A percentile compares a stretch with the other conserved stretches of the same genome.
Conservation (phyloP, 2,329 filamentous ascomycete species). For the Microdochium bolleyi region DNA sequence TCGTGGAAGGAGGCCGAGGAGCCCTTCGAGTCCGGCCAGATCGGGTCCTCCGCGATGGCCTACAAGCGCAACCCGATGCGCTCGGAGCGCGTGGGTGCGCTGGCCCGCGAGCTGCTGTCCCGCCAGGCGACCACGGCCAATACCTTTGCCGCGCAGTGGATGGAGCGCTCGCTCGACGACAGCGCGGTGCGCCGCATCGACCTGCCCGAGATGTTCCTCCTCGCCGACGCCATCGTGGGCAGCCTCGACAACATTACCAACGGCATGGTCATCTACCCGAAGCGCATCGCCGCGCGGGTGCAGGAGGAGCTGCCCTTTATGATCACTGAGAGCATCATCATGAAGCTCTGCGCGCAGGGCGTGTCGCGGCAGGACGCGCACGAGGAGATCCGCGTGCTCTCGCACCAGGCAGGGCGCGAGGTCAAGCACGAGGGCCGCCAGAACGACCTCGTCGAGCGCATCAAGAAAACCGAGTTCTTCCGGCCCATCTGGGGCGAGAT, state of each 20-base stretch:
- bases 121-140: slow-evolving; percentile 41
- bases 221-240: slow-evolving; percentile 61
- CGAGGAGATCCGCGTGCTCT: slow-evolving; percentile 75
- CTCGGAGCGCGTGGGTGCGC: slow-evolving; percentile 22
- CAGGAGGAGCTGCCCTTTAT: slow-evolving; percentile 67
- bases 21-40: slow-evolving; percentile 63
- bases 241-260: slow-evolving; percentile 59
- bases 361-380: slow-evolving; percentile 43
- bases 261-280: slow-evolving; percentile 73
- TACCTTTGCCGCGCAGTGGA: slow-evolving; percentile 67
- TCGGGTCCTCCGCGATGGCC: slow-evolving; percentile 53
- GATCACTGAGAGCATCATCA: slow-evolving; percentile 37
- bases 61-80: slow-evolving; percentile 56
- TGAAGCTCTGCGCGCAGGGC: slow-evolving; percentile 18
- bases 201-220: slow-evolving; percentile 56
- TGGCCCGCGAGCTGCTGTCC: slow-evolving; percentile 22
- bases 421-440: slow-evolving; percentile 50
- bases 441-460: slow-evolving; percentile 74
- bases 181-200: slow-evolving; percentile 59
- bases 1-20: slow-evolving; percentile 77
- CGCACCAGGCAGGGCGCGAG: slow-evolving; percentile 61
- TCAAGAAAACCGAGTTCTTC: slow-evolving; percentile 66
- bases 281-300: slow-evolving; percentile 52
- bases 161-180: slow-evolving; percentile 74
- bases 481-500: slow-evolving; percentile 58